phyloP scores from a whole-genome alignment of 108 stramenopile species.

The Nannochloropsis oceanica region DNA sequence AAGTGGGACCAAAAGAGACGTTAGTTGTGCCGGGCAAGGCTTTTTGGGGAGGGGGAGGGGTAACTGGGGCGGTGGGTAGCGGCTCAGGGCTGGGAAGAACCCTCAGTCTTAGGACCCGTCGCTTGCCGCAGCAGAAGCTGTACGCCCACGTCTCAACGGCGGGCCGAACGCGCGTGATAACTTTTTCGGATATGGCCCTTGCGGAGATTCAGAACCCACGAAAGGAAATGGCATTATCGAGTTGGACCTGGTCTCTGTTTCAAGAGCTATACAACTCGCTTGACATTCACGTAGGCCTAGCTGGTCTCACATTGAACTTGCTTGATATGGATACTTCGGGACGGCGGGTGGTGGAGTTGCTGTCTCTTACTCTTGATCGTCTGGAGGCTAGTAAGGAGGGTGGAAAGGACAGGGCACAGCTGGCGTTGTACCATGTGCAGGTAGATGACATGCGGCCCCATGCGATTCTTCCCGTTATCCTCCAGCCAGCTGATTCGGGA shows the following conservation, averaged over 20 bases:
- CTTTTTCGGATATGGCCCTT: not conserved
- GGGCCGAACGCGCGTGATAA: not conserved
- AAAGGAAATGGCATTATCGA: not conserved
- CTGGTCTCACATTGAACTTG: not conserved
- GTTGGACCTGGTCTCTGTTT: not conserved
- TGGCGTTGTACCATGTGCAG: not conserved
- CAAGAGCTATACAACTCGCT: not conserved
- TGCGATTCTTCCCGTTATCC: not conserved
- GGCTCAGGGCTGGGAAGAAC: not conserved
- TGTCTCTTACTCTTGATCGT: not conserved
- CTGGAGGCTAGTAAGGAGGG: not conserved
- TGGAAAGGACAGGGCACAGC: not conserved
- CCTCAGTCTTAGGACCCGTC: not conserved
- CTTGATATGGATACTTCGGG: not conserved
- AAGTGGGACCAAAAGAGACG: not conserved
- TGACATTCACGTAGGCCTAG: not conserved
- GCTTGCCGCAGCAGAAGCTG: not conserved
- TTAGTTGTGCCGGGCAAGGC: not conserved
- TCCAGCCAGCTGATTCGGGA: not conserved
- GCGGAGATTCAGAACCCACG: not conserved
- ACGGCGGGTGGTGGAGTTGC: not conserved
- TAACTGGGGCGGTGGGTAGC: not conserved
- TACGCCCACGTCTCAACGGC: not conserved
- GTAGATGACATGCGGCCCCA: not conserved
- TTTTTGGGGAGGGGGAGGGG: not conserved